phyloP scores from a whole-genome alignment of 73 alveolate genomes.

The Breviolum minutum region DNA sequence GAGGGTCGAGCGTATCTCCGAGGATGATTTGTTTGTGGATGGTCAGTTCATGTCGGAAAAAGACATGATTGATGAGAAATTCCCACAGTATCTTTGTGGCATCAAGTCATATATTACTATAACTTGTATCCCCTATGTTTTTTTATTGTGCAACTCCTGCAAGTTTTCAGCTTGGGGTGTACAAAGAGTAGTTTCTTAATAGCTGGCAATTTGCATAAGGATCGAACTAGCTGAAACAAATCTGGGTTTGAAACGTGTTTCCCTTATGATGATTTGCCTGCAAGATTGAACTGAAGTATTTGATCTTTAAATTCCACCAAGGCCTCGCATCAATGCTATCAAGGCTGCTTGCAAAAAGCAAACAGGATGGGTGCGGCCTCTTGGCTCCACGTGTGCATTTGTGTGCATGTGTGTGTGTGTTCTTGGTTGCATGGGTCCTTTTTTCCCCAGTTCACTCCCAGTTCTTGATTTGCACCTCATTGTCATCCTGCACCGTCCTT shows the following conservation, averaged over 20 bases:
- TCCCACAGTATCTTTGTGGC: neutral
- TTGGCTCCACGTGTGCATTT: neutral
- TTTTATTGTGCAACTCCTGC: too few relatives aligned
- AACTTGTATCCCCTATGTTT: neutral
- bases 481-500: neutral
- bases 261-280: neutral
- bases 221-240: neutral
- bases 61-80: neutral
- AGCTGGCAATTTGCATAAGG: neutral
- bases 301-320: neutral
- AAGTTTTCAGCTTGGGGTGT: too few relatives aligned
- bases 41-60: neutral
- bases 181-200: too few relatives aligned
- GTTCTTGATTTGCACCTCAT: neutral
- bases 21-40: constrained; percentile 6
- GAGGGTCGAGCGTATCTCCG: neutral
- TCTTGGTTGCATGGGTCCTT: neutral
- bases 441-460: neutral
- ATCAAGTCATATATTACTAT: neutral
- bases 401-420: neutral
- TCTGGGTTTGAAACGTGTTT: neutral
- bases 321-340: neutral
- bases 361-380: neutral
- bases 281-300: neutral
- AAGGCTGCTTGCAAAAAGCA: neutral